Base-by-base conservation (phyloP, 176 grass and related monocot genomes). In the Oryza brachyantha region DNA sequence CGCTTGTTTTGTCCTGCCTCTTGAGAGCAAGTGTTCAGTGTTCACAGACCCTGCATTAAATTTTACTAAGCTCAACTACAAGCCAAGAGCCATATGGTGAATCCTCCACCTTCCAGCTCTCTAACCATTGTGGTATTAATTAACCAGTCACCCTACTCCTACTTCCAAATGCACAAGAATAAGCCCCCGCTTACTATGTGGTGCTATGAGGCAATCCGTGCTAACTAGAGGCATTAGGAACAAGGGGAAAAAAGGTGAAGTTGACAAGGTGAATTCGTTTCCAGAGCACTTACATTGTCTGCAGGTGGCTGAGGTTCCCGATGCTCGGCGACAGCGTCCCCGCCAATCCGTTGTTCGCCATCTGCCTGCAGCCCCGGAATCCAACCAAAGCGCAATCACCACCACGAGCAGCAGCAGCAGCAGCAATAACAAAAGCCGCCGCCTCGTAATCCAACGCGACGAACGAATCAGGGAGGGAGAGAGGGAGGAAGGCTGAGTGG, bases 291-390 rank as follows among this genome's bases (percentile, higher is more conserved):
- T 62, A 98, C 96, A 95, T 87, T 61, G 90, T 93, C 78, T 98
- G 96, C 54, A 98, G 74, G 83, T 93, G 86, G 72, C 85, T 93
- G 68, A 98, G 92, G 76, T 93, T 98, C 52, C 92, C 96, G 12
- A 99, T 80, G 70, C 85, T 98, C 27, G 85, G 90, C 55, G 92
- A 98, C 46, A 98, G 83, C 19, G 83, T 72, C 28, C 96, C 96
- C 0, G 92, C 77, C 78, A 98, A 74, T 1, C 67, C 86, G 52
- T 89, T 93, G 68, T 90, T 99, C 27, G 96, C 92, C 96, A 99
- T 93, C 83, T 99, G 92, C 83, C 96, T 99, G 90, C 85, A 86
- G 5, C 77, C 83, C 84, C 82, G 79, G 10, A 36, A 58, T 13
- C 62, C 31, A 43, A 73, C 34, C 25, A 29, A 61, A 19, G 11